Base-by-base conservation (phyloP, 306 rosid genomes). In the Senna siamea region DNA sequence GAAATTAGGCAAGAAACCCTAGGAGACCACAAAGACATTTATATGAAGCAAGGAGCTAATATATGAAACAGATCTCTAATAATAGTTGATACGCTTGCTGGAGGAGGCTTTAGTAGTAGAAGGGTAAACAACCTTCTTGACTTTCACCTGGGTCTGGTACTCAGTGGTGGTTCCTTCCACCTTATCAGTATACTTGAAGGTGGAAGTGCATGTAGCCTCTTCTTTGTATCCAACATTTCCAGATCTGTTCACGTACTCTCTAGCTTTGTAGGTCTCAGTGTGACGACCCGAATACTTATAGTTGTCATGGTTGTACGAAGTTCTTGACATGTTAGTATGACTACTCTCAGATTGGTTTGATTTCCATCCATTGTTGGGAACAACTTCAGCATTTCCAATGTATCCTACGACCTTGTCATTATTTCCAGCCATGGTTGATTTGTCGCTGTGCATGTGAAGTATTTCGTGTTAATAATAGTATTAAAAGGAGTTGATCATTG, bases 91-190 rank as follows among this genome's bases (percentile, higher is more conserved):
- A 11, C 23, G n/a, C n/a, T 62, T 38, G 68, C 6, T 4, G 50
- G 50, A 37, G 67, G 23, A 60, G 48, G 48, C 4, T 5, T 61
- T 61, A 3, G 46, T 5, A 17, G 28, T 1, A 19, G 68, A 17
- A 37, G 50, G 68, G 5, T 62, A 62, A 11, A 62, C 68, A 5
- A 5, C 0, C 68, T 37, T 10, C 68, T 18, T 35, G 50, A 62
- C 68, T 37, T 62, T 62, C 46, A 35, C 68, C 50, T 18, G 7
- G 44, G 50, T 38, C 32, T 62, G 68, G 48, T 38, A 62, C 50
- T 62, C 50, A 7, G 68, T 62, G 5, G 68, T 62, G 30, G 0
- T 4, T 62, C 68, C 68, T 18, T 19, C 6, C 15, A 4, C 48
- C 50, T 62, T 62, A 11, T 62, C 50, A 38, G 48, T 11, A 37